Conservation (phyloP, 2,329 filamentous ascomycete genomes). For the Fusarium sterilihyphosum region DNA sequence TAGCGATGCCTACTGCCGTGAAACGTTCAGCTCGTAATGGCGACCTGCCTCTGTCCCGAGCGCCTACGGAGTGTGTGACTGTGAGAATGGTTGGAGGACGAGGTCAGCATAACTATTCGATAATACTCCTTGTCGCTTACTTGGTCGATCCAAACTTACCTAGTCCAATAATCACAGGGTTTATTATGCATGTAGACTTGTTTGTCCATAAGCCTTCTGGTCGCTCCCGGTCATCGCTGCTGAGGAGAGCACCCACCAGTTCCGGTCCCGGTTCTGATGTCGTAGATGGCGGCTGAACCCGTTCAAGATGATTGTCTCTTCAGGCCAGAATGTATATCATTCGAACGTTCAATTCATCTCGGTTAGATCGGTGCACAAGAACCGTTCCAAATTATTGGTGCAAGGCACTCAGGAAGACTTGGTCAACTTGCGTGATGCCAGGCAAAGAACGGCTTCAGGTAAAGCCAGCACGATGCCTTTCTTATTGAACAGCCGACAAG, state of each 20-base stretch:
- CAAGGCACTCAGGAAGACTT: slow-evolving; percentile 12
- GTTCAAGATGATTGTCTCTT: neutral
- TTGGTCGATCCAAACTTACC: neutral
- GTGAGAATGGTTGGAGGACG: slow-evolving; percentile 1
- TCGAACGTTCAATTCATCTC: neutral
- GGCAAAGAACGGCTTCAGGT: slow-evolving; percentile 5
- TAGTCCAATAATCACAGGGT: slow-evolving; percentile 3
- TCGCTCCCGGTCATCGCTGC: slow-evolving; percentile 1
- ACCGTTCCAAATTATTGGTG: slow-evolving; percentile 10
- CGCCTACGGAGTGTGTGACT: neutral
- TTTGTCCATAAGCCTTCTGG: neutral
- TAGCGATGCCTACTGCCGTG: slow-evolving; percentile 19
- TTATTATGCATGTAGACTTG: slow-evolving; percentile 11
- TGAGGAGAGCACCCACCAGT: neutral
- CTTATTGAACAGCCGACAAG: neutral
- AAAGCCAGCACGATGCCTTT: neutral
- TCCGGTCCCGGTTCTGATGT: slow-evolving; percentile 2
- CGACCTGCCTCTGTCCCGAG: slow-evolving; percentile 13
- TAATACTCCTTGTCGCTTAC: neutral
- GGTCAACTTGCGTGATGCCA: slow-evolving; percentile 1
- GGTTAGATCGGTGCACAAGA: neutral
- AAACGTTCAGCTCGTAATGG: slow-evolving; percentile 8
- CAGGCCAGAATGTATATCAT: neutral
- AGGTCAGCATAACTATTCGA: slow-evolving; percentile 7
- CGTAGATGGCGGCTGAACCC: neutral